Evolutionary conservation across 345 rosid species (phyloP).

Genomic region (Toxicodendron radicans): DNA sequence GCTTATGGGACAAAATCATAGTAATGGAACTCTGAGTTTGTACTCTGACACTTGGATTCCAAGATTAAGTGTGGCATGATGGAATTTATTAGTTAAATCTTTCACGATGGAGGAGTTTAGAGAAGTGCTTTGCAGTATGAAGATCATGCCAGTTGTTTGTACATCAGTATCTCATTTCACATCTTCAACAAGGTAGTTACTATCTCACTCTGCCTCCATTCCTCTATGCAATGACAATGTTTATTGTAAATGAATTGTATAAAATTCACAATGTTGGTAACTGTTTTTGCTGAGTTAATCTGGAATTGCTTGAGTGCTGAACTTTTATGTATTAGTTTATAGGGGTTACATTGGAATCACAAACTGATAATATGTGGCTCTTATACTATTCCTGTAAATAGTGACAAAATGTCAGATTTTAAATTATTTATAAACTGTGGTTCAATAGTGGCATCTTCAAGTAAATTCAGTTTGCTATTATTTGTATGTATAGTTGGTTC

Average conservation of each 20-base stretch:
- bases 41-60: constrained; percentile 4
- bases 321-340: background rate
- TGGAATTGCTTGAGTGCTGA: background rate
- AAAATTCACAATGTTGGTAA: background rate
- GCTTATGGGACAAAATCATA: constrained; percentile 15
- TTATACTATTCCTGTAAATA: background rate
- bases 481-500: background rate
- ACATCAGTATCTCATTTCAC: constrained; percentile 23
- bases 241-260: constrained; percentile 15
- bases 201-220: constrained; percentile 1
- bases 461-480: background rate
- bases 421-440: background rate
- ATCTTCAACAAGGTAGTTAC: constrained; percentile 38
- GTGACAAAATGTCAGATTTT: background rate
- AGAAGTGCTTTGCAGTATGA: constrained; percentile 25
- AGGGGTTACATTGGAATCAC: background rate
- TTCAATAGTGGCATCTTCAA: background rate
- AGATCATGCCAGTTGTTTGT: constrained; percentile 25
- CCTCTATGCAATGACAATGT: constrained; percentile 9
- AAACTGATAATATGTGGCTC: background rate
- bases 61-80: constrained; percentile 19
- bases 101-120: constrained; percentile 26
- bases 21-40: constrained; percentile 5
- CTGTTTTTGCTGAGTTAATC: background rate
- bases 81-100: constrained; percentile 22